Evolutionary conservation across 164 flowering plant genomes (phyloP).

Genomic region (Annona squamosa): DNA sequence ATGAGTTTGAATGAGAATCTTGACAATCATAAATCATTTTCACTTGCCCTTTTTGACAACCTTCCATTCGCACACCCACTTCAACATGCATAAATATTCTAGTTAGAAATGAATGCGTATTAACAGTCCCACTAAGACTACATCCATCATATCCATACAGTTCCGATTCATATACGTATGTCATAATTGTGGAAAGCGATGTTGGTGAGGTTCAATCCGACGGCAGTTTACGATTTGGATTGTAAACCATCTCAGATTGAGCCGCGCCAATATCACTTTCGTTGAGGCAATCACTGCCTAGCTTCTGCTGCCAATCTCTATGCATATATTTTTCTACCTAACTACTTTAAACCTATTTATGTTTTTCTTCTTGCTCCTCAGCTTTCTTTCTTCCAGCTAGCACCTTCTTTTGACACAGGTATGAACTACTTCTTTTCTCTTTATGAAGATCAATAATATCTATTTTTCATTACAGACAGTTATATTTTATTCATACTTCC

Average conservation of each 20-base stretch:
- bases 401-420: too few species aligned
- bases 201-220: slow-evolving; percentile 99
- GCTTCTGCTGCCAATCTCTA: too few species aligned
- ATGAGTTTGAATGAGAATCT: not conserved
- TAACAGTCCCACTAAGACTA: too few species aligned
- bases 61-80: not conserved
- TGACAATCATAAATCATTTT: not conserved
- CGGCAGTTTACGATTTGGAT: slow-evolving; percentile 45
- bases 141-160: too few species aligned
- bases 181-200: slow-evolving; percentile 51
- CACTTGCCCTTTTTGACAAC: not conserved
- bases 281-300: not conserved
- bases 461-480: too few species aligned
- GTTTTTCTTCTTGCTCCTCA: too few species aligned
- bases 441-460: too few species aligned
- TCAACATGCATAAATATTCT: not conserved
- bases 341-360: too few species aligned
- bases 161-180: not conserved
- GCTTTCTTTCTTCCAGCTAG: too few species aligned
- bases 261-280: slow-evolving; percentile 99
- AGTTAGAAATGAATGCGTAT: not conserved
- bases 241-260: slow-evolving; percentile 92
- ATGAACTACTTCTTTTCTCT: too few species aligned
- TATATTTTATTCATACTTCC: too few species aligned
- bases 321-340: too few species aligned